Evolutionary conservation across 495 filamentous ascomycete species (phyloP), one percentile per base, ranked within the genome.

Genomic region (Entonaema liquescens): DNA sequence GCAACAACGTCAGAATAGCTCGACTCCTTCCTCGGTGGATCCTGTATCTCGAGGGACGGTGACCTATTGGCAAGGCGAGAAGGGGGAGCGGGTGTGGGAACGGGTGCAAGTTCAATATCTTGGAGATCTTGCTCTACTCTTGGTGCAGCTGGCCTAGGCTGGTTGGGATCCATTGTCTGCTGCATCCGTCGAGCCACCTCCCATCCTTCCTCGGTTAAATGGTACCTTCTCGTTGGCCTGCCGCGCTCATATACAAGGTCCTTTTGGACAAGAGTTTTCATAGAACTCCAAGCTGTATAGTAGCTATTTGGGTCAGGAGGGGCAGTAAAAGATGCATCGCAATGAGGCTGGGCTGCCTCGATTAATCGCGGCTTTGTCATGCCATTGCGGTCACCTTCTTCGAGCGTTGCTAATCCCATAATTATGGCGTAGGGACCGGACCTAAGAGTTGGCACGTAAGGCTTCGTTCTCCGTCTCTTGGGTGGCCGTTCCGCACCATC

Each of bases 231-330:
- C 13, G 89, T 77, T 1, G 92, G 92, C 28, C 89, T 83, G 1
- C 92, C 90, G 40, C 87, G 86, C 58, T 91, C 88, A 65, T 89
- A 90, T 0, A 94, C 91, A 9, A 94, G 81, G 44, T 94, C 92
- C 77, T 94, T 94, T 28, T 88, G 81, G 2, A 89, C 71, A 28
- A 95, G 80, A 0, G 89, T 92, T 72, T 92, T 94, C 88, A 96
- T 96, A 0, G 91, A 92, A 73, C 85, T 90, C 93, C 93, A 96
- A 0, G 92, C 93, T 2, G 92, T 95, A 69, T 92, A 93, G 74
- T 85, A 91, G 70, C 88, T 91, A 5, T 82, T 89, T 2, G 90
- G 81, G 56, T 93, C 89, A 9, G 81, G 79, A 5, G 91, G 90
- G 1, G 86, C 88, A 0, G 87, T 91, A 73, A 93, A 94, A 0